These are phyloP conservation scores for Reutealis trisperma DNA, from an alignment of 345 rosid species.

Conservation along the genomic window DNA sequence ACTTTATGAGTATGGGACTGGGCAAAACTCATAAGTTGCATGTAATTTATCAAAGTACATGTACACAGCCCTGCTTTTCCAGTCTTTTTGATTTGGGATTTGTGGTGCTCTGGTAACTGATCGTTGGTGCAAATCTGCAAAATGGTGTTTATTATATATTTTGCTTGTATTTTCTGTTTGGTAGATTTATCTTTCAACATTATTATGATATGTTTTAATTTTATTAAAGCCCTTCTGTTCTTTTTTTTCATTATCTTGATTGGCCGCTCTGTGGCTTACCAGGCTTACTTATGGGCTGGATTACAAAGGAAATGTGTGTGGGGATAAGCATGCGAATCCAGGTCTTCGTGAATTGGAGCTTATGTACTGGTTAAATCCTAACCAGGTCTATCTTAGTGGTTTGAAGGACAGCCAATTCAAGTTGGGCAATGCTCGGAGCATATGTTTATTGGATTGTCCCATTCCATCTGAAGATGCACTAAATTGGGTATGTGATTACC, in stretches of 20 bases:
- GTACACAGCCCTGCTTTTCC: neutral
- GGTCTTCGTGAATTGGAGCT: constrained; percentile 75
- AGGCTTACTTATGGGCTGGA: constrained; percentile 97
- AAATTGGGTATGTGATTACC: constrained; percentile 97
- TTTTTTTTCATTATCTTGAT: neutral
- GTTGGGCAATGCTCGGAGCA: constrained; percentile 76
- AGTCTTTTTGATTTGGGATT: neutral
- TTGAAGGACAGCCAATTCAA: constrained; percentile 70
- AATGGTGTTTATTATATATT: neutral
- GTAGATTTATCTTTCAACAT: constrained; percentile 8
- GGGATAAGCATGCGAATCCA: constrained; percentile 78
- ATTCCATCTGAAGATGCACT: constrained; percentile 73
- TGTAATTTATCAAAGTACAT: neutral
- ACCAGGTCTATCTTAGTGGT: constrained; percentile 95
- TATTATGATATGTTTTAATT: neutral
- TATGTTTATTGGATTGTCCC: constrained; percentile 93
- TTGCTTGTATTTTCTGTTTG: neutral
- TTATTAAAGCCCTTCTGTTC: constrained; percentile 1
- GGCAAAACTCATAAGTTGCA: neutral
- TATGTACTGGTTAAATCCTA: constrained; percentile 88
- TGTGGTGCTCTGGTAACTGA: neutral
- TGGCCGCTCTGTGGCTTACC: constrained; percentile 26
- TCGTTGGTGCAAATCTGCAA: neutral
- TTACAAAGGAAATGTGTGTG: constrained; percentile 94
- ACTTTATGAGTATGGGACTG: neutral